Evolutionary conservation across 306 rosid genomes (phyloP), one percentile per base, ranked within the genome.

Genomic region (Cucumis hystrix): DNA sequence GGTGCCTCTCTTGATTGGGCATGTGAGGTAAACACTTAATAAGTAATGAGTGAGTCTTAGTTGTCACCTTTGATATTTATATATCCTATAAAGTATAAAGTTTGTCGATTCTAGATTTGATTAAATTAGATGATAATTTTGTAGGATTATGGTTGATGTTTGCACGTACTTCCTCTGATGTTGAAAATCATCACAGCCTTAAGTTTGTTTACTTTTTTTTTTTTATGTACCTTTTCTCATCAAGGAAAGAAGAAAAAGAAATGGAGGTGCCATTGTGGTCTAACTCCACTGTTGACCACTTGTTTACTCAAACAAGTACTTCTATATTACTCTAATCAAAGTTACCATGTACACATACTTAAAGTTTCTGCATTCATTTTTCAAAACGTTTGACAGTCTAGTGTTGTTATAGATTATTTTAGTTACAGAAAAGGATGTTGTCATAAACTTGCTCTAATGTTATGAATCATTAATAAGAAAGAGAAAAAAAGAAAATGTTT

Each of bases 1-100:
- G 97, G 98, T 82, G 96, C 96, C 76, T 95, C 98, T 82, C 65
- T 95, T 84, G 98, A 95, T 81, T 95, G 98, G 98, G 84, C 97
- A 64, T 96, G 96, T 79, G 98, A 95, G 96, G 98, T 92, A 82
- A 86, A 72, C 62, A 72, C 33, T 47, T 41, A 51, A 35, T 40
- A 45, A n/a, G 39, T 49, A 45, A 69, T 45, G 56, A 43, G 56
- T 13, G 28, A 45, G 39, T 43, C 57, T 69, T 69, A 20, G 35
- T 43, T 43, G 57, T 39, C 35, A 47, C 57, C 7, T 13, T 10
- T n/a, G 37, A 69, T 69, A 69, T 21, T 69, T n/a, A n/a, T 23
- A 1, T 43, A 68, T 68, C 57, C 33, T n/a, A n/a, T n/a, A n/a
- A n/a, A n/a, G n/a, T 21, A 25, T 68, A 13, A 43, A 68, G 35